A percentile compares a stretch with the other conserved stretches of the same genome.
phyloP scores from a whole-genome alignment of 2,329 filamentous ascomycete species.

The Aspergillus fijiensis region DNA sequence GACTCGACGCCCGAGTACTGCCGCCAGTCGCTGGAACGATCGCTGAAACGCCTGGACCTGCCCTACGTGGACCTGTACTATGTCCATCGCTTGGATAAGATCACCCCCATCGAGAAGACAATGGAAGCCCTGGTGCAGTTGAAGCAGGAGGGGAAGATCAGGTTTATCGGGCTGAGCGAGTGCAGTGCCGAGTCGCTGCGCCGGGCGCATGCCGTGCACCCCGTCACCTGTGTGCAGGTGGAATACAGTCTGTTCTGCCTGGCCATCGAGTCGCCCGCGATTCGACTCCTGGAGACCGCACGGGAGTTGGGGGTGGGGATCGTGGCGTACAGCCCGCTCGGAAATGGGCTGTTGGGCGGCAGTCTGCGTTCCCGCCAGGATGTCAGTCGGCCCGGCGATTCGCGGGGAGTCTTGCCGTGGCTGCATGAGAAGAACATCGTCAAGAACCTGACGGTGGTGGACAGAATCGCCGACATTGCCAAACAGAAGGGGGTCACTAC shows the following conservation, averaged over 20 bases:
- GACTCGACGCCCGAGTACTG: slow-evolving; percentile 45
- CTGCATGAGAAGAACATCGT: slow-evolving; percentile 55
- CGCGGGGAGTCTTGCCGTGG: slow-evolving; percentile 48
- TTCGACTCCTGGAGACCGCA: slow-evolving; percentile 25
- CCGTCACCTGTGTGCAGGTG: slow-evolving; percentile 54
- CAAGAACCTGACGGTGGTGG: slow-evolving; percentile 57
- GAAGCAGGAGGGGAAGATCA: slow-evolving; percentile 54
- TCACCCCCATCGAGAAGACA: slow-evolving; percentile 41
- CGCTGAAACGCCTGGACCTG: slow-evolving; percentile 43
- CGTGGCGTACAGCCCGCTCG: slow-evolving; percentile 46
- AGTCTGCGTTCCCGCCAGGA: slow-evolving; percentile 41
- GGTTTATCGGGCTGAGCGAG: slow-evolving; percentile 53
- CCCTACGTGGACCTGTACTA: slow-evolving; percentile 52
- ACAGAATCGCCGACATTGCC: slow-evolving; percentile 51
- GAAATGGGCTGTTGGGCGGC: slow-evolving; percentile 47
- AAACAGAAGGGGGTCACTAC: slow-evolving; percentile 55
- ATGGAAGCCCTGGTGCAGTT: slow-evolving; percentile 47
- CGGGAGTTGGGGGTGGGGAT: slow-evolving; percentile 40
- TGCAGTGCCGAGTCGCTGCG: slow-evolving; percentile 51
- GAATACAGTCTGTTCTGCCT: slow-evolving; percentile 53
- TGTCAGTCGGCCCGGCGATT: slow-evolving; percentile 44
- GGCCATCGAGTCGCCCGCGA: slow-evolving; percentile 47
- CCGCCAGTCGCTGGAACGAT: slow-evolving; percentile 42
- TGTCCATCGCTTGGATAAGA: slow-evolving; percentile 44
- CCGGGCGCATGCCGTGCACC: slow-evolving; percentile 50